A percentile compares a stretch with the other conserved stretches of the same genome.
phyloP scores from a whole-genome alignment of 768 basidiomycete genomes.

The Gloeophyllum trabeum region DNA sequence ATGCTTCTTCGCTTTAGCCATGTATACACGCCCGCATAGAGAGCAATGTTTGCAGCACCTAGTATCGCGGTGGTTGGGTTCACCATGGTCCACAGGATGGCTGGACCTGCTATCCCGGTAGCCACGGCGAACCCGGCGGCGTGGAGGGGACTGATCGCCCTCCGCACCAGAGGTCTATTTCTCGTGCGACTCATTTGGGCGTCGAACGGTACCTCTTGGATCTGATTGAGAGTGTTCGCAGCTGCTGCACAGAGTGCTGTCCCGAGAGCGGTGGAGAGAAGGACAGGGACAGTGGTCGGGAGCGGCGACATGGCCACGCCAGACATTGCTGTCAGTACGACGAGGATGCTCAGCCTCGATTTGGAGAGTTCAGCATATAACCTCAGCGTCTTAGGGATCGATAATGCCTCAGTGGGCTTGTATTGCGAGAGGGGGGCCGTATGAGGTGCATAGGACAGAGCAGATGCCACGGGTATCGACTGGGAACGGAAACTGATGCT shows the following conservation, averaged over 20 bases:
- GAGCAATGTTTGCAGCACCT: conserved; percentile 72
- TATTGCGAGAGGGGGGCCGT: conserved; percentile 17
- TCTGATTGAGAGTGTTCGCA: conserved; percentile 90
- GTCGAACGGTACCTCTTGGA: conserved; percentile 91
- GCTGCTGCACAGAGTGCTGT: conserved; percentile 88
- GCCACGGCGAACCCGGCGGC: conserved; percentile 67
- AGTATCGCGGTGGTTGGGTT: conserved; percentile 81
- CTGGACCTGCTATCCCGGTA: conserved; percentile 73
- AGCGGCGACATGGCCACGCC: conserved; percentile 89
- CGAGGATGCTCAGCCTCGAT: conserved; percentile 68
- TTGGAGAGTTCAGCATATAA: conserved; percentile 81
- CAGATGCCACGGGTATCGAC: conserved; percentile 7
- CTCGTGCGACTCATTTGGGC: conserved; percentile 94
- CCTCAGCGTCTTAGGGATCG: conserved; percentile 40
- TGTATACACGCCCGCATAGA: conserved; percentile 91
- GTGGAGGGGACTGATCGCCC: conserved; percentile 78
- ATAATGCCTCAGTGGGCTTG: conserved; percentile 28
- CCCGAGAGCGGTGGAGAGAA: conserved; percentile 81
- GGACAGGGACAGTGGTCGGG: conserved; percentile 70
- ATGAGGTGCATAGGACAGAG: conserved; percentile 6
- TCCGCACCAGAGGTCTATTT: conserved; percentile 73
- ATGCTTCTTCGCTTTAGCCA: conserved; percentile 78
- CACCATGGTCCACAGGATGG: conserved; percentile 68
- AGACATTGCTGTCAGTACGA: conserved; percentile 83
- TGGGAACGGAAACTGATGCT: conserved; percentile 5